Evolutionary conservation across 208 protist genomes (phyloP).

Genomic region (Trypanosoma rangeli): DNA sequence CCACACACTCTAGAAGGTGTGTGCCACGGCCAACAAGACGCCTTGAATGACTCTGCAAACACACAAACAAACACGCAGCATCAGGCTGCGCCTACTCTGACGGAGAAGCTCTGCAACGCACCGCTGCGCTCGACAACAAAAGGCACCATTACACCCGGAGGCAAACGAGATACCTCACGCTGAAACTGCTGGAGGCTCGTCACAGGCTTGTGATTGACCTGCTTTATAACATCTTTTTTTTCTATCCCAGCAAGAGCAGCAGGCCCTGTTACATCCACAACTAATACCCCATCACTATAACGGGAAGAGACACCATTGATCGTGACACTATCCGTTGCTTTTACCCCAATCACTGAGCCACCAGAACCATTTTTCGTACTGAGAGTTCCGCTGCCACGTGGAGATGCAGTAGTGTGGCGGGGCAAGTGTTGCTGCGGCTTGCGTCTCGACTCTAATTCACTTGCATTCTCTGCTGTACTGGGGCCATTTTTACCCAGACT

Average conservation of each 20-base stretch:
- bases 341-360: slow-evolving; percentile 49
- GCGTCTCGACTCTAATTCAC: not conserved
- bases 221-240: slow-evolving; percentile 55
- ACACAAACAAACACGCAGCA: not conserved
- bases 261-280: slow-evolving; percentile 58
- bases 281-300: slow-evolving; percentile 61
- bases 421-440: slow-evolving; percentile 3
- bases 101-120: not conserved
- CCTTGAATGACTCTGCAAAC: not conserved
- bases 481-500: not conserved
- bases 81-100: slow-evolving; percentile 16
- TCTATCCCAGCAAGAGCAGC: slow-evolving; percentile 55
- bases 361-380: slow-evolving; percentile 2
- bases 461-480: not conserved
- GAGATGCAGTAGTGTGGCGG: not conserved
- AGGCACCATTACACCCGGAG: slow-evolving; percentile 31
- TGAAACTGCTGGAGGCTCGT: slow-evolving; percentile 43
- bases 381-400: not conserved
- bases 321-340: slow-evolving; percentile 55
- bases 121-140: slow-evolving; percentile 51
- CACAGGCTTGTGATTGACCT: slow-evolving; percentile 43
- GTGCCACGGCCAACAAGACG: not conserved
- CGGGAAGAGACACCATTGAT: slow-evolving; percentile 54
- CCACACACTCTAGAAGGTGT: not conserved
- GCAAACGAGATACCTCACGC: slow-evolving; percentile 37